These are phyloP conservation scores for Pestalotiopsis sp. DNA, from an alignment of 2,329 filamentous ascomycete species.

Conservation along the genomic window DNA sequence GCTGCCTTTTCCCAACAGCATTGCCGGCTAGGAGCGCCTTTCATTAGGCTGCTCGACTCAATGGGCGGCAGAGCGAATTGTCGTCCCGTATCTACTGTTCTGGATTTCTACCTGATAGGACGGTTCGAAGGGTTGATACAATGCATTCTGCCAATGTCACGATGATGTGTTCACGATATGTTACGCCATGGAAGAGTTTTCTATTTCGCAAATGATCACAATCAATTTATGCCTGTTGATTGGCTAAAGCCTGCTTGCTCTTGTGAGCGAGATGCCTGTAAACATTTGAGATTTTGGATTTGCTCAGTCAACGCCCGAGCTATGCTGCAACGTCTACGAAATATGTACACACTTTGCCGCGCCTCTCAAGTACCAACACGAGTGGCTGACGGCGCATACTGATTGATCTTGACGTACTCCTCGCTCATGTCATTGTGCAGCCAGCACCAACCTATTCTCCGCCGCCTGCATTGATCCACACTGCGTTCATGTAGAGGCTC, in stretches of 20 bases:
- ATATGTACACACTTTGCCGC: too few relatives aligned
- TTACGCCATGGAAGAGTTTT: not conserved
- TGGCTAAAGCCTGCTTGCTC: too few relatives aligned
- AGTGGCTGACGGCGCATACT: conserved; percentile 7
- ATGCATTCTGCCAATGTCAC: conserved; percentile 32
- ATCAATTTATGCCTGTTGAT: too few relatives aligned
- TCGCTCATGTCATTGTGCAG: conserved; percentile 23
- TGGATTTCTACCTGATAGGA: conserved; percentile 78
- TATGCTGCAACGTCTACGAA: not conserved
- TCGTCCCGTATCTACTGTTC: conserved; percentile 88
- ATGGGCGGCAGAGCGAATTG: conserved; percentile 37
- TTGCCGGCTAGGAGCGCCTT: conserved; percentile 33
- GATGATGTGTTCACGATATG: not conserved
- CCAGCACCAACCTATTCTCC: conserved; percentile 30
- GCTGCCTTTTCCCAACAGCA: conserved; percentile 31
- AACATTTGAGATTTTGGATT: not conserved
- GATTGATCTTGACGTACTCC: conserved; percentile 5
- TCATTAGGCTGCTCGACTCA: conserved; percentile 31
- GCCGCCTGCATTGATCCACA: conserved; percentile 30
- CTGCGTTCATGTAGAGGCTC: conserved; percentile 22
- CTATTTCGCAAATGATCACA: too few relatives aligned
- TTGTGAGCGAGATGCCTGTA: not conserved
- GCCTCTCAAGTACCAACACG: not conserved
- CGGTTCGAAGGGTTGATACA: conserved; percentile 82
- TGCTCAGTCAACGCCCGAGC: not conserved